Percentiles rank a stretch among this genome's conserved stretches.
Evolutionary conservation across 257 asterid species (phyloP).

Genomic region (Penstemon barbatus): DNA sequence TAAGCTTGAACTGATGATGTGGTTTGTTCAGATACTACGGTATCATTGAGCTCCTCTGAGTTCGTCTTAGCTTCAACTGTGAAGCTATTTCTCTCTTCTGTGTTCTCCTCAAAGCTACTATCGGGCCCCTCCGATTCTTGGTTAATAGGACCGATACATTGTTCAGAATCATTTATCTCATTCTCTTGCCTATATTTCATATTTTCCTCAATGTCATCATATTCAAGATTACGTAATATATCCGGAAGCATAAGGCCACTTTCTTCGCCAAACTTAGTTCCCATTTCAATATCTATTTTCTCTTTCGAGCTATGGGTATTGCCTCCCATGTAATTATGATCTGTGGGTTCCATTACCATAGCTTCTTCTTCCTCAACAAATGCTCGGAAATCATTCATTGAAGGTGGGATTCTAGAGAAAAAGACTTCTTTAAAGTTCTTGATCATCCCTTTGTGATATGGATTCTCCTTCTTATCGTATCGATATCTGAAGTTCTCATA

Average conservation of each 20-base stretch:
- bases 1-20: too few species aligned
- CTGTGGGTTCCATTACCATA: constrained; percentile 32
- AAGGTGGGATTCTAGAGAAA: constrained; percentile 70
- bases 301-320: constrained; percentile 46
- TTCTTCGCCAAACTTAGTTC: constrained; percentile 43
- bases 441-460: constrained; percentile 72
- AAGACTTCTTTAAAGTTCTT: constrained; percentile 67
- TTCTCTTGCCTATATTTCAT: constrained; percentile 40
- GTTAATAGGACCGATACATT: too few species aligned
- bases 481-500: constrained; percentile 88
- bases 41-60: too few species aligned
- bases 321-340: constrained; percentile 37
- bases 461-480: constrained; percentile 78
- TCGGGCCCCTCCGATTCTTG: too few species aligned
- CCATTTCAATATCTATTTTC: constrained; percentile 72
- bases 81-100: too few species aligned
- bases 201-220: constrained; percentile 51
- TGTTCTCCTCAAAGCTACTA: too few species aligned
- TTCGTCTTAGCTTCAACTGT: too few species aligned
- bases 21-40: too few species aligned
- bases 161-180: too few species aligned
- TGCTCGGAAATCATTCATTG: constrained; percentile 61
- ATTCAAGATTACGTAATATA: constrained; percentile 53
- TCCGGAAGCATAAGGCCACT: constrained; percentile 49
- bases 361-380: constrained; percentile 55